Evolutionary conservation across 1,284 basidiomycete species (phyloP).

Genomic region (Sanghuangporus baumii): DNA sequence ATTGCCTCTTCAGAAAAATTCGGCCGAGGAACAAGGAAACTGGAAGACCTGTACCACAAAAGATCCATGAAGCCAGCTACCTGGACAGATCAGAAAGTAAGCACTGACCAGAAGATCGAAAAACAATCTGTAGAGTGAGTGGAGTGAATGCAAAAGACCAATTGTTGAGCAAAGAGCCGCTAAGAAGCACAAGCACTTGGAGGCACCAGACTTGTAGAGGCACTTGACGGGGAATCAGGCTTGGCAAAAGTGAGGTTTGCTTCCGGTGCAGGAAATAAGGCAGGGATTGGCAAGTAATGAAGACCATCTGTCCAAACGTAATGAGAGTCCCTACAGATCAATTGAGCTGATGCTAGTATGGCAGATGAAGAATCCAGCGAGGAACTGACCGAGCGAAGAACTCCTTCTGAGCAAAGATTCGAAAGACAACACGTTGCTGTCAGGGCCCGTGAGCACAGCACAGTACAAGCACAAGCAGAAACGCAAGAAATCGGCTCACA

Average conservation of each 20-base stretch:
- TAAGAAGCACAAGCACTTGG: conserved; percentile 71
- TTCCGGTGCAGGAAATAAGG: conserved; percentile 47
- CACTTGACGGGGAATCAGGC: conserved; percentile 62
- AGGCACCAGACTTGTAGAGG: conserved; percentile 69
- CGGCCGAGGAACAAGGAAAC: conserved; percentile 67
- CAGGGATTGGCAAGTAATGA: conserved; percentile 58
- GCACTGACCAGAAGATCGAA: conserved; percentile 74
- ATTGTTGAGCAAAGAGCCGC: conserved; percentile 76
- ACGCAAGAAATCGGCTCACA: conserved; percentile 38
- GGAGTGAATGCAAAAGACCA: conserved; percentile 83
- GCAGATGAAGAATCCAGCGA: not conserved
- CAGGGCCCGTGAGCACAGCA: not conserved
- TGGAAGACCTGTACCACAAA: conserved; percentile 42
- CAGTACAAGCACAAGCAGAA: not conserved
- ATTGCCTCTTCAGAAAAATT: conserved; percentile 51
- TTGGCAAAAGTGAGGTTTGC: conserved; percentile 33
- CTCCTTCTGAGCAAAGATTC: conserved; percentile 68
- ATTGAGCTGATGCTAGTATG: conserved; percentile 1
- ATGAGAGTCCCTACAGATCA: conserved; percentile 63
- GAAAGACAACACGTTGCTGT: conserved; percentile 65
- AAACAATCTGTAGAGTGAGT: conserved; percentile 81
- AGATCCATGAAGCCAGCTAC: not conserved
- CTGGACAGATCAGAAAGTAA: conserved; percentile 14
- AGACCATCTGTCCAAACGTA: conserved; percentile 80
- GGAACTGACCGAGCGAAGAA: conserved; percentile 55